Base-by-base conservation (phyloP, 805 yeast genomes). In the Priceomyces medius region DNA sequence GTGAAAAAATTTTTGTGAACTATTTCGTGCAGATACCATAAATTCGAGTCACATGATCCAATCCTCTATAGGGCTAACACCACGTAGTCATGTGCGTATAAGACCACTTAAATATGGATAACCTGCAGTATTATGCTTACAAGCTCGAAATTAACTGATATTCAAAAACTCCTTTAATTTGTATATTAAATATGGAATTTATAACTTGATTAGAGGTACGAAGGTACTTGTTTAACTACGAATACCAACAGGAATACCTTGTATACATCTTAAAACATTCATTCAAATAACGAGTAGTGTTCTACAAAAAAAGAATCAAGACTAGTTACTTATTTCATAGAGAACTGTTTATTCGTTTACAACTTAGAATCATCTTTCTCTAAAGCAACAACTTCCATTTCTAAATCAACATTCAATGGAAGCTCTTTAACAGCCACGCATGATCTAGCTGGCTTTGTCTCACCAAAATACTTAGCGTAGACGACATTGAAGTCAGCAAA, bases 371-470 rank as follows among this genome's bases (percentile, higher is more conserved):
- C 56, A 18, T 58, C 65, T 56, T 61, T 65, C 66, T 84, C 96
- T 43, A 85, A 72, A 45, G 98, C 99, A 68, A 93, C 73, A 48
- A 85, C 90, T 73, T 91, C 99, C 70, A 93, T 79, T 74, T 93
- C 99, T 55, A 88, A 74, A 47, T 80, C 86, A 47, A 81, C 88
- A 46, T 88, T 88, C 64, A 93, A 79, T 46, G 99, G 99, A 55
- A 93, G 81, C 48, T 80, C 81, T 67, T 82, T 83, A 48, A 90
- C 98, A 34, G 97, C 97, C 55, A 93, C 95, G 75, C 97, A 93
- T 2, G 97, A 87, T 79, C 99, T 88, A 29, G 98, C 98, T 33
- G 99, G 98, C 64, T 84, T 85, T 71, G 84, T 91, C 35, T 67
- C 72, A 58, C 62, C 76, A 72, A 88, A 88, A 68, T 85, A 83